These are phyloP conservation scores for Podospora pseudopauciseta DNA, from an alignment of 495 filamentous ascomycete species.

Conservation along the genomic window DNA sequence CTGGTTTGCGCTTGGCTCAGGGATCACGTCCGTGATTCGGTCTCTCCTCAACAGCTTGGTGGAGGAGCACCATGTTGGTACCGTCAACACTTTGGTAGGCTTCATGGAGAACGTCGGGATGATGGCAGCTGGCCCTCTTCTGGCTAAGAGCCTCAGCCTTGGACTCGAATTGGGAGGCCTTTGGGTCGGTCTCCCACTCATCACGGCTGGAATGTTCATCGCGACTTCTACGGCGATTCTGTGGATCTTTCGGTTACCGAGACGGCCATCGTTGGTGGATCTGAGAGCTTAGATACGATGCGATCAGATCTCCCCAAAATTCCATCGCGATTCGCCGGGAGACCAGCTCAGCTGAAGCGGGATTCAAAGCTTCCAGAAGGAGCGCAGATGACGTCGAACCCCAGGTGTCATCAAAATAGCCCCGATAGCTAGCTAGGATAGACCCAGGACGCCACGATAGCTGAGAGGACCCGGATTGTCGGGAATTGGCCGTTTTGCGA, in stretches of 20 bases:
- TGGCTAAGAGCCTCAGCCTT: conserved; percentile 28
- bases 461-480: neutral
- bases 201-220: conserved; percentile 23
- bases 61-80: conserved; percentile 36
- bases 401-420: neutral
- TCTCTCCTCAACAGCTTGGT: conserved; percentile 31
- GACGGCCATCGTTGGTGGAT: conserved; percentile 3
- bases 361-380: neutral
- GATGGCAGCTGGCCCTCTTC: conserved; percentile 27
- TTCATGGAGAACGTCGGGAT: conserved; percentile 30
- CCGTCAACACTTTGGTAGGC: conserved; percentile 30
- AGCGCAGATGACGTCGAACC: neutral
- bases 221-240: conserved; percentile 20
- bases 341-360: neutral
- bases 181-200: conserved; percentile 32
- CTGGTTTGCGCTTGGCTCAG: conserved; percentile 26
- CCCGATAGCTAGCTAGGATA: neutral
- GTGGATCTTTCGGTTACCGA: conserved; percentile 23
- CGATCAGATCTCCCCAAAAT: neutral
- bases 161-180: conserved; percentile 26
- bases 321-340: neutral
- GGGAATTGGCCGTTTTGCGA: neutral
- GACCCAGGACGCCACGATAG: neutral
- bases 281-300: neutral
- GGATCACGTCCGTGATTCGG: conserved; percentile 19